Percentiles rank a stretch among this genome's conserved stretches.
phyloP scores from a whole-genome alignment of 768 basidiomycete species.

The Amanita inopinata region DNA sequence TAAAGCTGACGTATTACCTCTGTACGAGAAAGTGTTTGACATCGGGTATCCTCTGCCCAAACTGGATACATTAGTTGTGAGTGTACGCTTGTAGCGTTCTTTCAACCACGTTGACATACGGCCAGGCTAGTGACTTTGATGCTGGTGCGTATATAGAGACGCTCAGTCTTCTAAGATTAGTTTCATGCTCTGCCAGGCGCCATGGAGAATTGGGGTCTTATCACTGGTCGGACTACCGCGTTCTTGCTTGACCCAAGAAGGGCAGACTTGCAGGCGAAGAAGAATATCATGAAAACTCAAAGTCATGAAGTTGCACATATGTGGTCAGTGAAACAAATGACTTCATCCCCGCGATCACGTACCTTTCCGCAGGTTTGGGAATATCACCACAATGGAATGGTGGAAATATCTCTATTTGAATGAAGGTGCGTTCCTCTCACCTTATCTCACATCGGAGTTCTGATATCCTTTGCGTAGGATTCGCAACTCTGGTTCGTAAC shows the following conservation, averaged over 20 bases:
- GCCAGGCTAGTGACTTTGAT: constrained; percentile 76
- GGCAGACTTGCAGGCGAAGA: constrained; percentile 63
- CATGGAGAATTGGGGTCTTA: constrained; percentile 95
- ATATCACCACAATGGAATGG: constrained; percentile 92
- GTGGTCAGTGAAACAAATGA: constrained; percentile 36
- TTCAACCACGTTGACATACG: neutral
- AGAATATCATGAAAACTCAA: constrained; percentile 68
- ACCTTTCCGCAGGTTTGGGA: constrained; percentile 57
- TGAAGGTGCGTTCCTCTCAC: constrained; percentile 39
- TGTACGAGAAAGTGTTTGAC: constrained; percentile 91
- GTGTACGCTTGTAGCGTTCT: constrained; percentile 14
- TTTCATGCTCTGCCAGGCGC: constrained; percentile 33
- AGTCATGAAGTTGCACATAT: constrained; percentile 84
- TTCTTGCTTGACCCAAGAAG: constrained; percentile 75
- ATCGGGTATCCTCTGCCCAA: constrained; percentile 91
- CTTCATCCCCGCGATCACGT: neutral
- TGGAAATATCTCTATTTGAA: constrained; percentile 82
- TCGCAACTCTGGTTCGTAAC: constrained; percentile 64
- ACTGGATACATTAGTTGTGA: constrained; percentile 81
- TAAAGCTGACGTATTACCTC: constrained; percentile 68
- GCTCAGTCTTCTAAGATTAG: constrained; percentile 1
- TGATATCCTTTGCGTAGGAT: constrained; percentile 35
- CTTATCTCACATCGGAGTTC: neutral
- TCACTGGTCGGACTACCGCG: constrained; percentile 78
- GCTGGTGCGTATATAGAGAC: constrained; percentile 57